Conservation (phyloP, 2,329 filamentous ascomycete genomes). For the Bimuria novae-zelandiae region DNA sequence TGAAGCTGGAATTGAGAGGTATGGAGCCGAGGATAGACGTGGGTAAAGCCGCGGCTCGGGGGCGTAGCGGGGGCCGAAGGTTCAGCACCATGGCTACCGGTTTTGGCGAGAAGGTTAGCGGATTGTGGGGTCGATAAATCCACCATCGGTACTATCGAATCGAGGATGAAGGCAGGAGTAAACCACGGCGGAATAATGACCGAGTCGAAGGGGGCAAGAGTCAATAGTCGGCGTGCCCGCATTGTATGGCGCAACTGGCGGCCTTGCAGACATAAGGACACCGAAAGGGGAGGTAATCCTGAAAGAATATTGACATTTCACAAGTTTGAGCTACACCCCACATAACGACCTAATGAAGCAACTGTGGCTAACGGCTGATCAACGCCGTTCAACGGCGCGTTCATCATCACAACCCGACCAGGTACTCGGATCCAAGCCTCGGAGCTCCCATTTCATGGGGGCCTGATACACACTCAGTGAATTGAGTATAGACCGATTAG, state of each 20-base stretch:
- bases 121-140: constrained; percentile 26
- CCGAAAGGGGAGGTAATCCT: constrained; percentile 1
- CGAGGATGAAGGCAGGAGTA: background rate
- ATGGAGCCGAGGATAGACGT: constrained; percentile 28
- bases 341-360: constrained; percentile 11
- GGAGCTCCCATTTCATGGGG: constrained; percentile 2
- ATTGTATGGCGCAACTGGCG: constrained; percentile 5
- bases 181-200: background rate
- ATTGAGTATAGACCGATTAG: background rate
- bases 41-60: constrained; percentile 14
- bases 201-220: background rate
- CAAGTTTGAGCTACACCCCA: constrained; percentile 1
- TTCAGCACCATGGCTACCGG: constrained; percentile 31
- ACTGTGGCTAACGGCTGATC: background rate
- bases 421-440: constrained; percentile 1
- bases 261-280: background rate
- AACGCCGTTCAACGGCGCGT: constrained; percentile 1
- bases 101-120: constrained; percentile 31
- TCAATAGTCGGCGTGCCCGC: constrained; percentile 7
- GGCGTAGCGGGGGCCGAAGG: constrained; percentile 29
- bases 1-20: constrained; percentile 31
- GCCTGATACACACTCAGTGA: background rate
- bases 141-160: background rate
- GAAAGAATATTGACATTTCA: background rate
- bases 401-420: background rate